These are phyloP conservation scores for Canariomyces notabilis DNA, from an alignment of 2,329 filamentous ascomycete genomes.

Conservation along the genomic window DNA sequence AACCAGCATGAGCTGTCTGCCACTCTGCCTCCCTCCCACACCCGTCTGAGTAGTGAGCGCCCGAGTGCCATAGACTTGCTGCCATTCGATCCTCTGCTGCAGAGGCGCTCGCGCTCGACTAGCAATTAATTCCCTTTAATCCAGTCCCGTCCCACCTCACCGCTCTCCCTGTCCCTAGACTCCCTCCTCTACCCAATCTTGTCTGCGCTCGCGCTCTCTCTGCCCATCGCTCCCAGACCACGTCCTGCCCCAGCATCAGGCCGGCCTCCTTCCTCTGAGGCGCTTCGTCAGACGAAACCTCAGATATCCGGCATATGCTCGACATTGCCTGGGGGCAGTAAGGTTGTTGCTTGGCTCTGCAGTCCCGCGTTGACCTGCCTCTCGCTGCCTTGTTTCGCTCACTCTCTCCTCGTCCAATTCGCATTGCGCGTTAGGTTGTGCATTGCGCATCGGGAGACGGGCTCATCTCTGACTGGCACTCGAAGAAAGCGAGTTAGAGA, in stretches of 20 bases:
- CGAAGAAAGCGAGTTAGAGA: conserved; percentile 16
- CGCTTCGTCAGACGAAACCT: conserved; percentile 15
- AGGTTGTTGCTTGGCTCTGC: background rate
- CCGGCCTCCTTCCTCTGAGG: conserved; percentile 7
- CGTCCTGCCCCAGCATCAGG: conserved; percentile 4
- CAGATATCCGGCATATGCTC: conserved; percentile 6
- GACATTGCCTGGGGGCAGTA: conserved; percentile 5
- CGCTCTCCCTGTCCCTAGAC: conserved; percentile 2
- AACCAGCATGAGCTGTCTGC: conserved; percentile 13
- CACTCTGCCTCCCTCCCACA: background rate
- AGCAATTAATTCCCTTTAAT: background rate
- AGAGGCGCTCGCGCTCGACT: background rate
- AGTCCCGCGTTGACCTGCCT: conserved; percentile 1
- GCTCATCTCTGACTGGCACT: background rate
- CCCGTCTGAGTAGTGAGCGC: conserved; percentile 23
- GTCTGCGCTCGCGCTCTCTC: background rate
- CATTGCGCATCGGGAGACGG: conserved; percentile 4
- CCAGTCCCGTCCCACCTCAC: conserved; percentile 4
- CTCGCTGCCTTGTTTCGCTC: background rate
- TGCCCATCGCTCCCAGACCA: conserved; percentile 13
- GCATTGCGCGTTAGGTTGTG: conserved; percentile 1
- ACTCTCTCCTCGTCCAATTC: conserved; percentile 1
- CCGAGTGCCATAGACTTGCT: too few relatives aligned
- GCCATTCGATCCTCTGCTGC: conserved; percentile 18
- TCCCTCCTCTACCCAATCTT: background rate